Evolutionary conservation across 345 rosid species (phyloP).

Genomic region (Moricandia arvensis): DNA sequence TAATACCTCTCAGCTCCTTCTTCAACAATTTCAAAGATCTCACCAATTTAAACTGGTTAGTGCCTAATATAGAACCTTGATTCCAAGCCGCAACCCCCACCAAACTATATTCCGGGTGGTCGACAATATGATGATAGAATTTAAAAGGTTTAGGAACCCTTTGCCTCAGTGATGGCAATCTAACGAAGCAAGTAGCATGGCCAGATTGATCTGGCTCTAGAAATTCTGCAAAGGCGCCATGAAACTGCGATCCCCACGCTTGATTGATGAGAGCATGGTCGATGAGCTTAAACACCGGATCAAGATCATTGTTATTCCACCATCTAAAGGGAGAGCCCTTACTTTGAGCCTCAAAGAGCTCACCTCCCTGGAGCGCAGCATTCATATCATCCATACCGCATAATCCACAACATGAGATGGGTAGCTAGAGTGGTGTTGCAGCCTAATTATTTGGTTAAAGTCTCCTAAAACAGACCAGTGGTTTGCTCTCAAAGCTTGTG

Average conservation of each 20-base stretch:
- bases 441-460: neutral
- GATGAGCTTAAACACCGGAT: neutral
- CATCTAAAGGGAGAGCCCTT: neutral
- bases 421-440: neutral
- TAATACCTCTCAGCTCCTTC: neutral
- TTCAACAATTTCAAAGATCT: neutral
- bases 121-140: neutral
- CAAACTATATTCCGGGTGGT: neutral
- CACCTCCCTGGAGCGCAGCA: neutral
- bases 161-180: neutral
- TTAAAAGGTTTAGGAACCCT: neutral
- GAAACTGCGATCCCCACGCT: neutral
- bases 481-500: neutral
- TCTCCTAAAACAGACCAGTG: neutral
- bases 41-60: neutral
- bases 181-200: neutral
- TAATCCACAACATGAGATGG: neutral
- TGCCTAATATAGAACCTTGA: neutral
- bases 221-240: neutral
- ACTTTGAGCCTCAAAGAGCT: neutral
- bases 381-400: neutral
- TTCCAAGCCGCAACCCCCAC: neutral
- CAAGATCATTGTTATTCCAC: neutral
- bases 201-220: neutral
- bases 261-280: neutral